Conservation (phyloP, 176 grass and related monocot species). For the Puya raimondii region DNA sequence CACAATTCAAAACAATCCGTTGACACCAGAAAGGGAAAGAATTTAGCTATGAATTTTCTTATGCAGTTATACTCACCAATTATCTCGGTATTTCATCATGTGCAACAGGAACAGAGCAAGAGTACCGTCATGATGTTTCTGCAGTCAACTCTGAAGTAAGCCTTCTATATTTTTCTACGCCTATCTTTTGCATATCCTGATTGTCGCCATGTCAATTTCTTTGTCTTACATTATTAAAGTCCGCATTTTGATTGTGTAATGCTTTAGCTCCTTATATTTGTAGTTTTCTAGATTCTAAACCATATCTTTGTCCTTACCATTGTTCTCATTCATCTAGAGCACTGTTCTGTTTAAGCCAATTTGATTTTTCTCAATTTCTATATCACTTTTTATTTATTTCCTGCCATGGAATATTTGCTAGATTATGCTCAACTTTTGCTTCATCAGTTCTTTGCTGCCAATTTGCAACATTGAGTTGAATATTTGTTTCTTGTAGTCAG, state of each 20-base stretch:
- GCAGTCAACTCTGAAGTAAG: not conserved
- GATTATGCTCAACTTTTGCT: not conserved
- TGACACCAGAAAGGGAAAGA: not conserved
- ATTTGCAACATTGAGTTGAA: not conserved
- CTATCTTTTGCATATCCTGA: not conserved
- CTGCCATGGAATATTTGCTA: not conserved
- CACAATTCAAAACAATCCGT: too few relatives aligned
- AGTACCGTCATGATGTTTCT: not conserved
- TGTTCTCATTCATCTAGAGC: not conserved
- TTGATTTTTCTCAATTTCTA: not conserved
- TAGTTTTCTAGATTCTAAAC: too few relatives aligned
- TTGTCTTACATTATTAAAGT: too few relatives aligned
- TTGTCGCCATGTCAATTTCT: not conserved
- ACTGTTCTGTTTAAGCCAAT: not conserved
- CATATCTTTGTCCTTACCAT: not conserved
- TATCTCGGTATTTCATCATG: not conserved
- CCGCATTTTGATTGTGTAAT: too few relatives aligned
- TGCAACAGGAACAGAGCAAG: not conserved
- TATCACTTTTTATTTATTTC: not conserved
- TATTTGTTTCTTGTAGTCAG: too few relatives aligned
- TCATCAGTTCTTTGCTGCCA: not conserved
- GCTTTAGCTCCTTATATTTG: too few relatives aligned
- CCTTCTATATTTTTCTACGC: not conserved
- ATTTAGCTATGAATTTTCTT: not conserved
- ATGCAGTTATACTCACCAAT: not conserved